Percentiles rank a stretch among this genome's conserved stretches.
These are phyloP conservation scores for Drechmeria coniospora DNA, from an alignment of 2,329 filamentous ascomycete species.

Conservation along the genomic window DNA sequence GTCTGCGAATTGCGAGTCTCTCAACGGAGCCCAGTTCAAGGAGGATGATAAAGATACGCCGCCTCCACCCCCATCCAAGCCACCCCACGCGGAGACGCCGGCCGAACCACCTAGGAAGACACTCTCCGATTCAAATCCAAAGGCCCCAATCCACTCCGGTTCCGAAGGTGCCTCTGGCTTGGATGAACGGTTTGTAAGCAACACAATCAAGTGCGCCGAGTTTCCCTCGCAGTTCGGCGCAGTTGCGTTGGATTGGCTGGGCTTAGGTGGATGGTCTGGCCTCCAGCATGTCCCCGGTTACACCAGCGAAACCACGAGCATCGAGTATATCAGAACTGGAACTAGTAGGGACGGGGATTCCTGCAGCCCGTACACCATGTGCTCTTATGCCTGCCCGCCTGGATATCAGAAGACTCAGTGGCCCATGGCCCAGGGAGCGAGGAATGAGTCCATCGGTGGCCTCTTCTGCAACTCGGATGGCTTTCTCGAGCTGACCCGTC, in stretches of 20 bases:
- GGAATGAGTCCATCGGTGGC: conserved; percentile 76
- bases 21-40: no score
- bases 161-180: conserved; percentile 41
- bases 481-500: conserved; percentile 64
- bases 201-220: conserved; percentile 49
- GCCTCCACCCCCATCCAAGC: conserved; percentile 17
- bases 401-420: conserved; percentile 91
- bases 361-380: conserved; percentile 54
- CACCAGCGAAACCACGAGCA: conserved; percentile 30
- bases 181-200: conserved; percentile 58
- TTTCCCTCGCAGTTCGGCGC: conserved; percentile 79
- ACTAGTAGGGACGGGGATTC: conserved; percentile 43
- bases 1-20: no score
- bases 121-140: no score
- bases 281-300: conserved; percentile 50
- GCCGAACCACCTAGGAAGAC: no score
- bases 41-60: no score
- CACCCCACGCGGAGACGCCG: conserved; percentile 21
- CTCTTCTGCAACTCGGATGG: conserved; percentile 60
- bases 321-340: conserved; percentile 51
- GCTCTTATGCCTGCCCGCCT: conserved; percentile 83
- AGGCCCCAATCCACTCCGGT: no score
- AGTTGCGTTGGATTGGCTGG: conserved; percentile 51
- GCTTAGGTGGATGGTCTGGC: conserved; percentile 62
- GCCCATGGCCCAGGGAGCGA: conserved; percentile 61